Percentiles rank a stretch among this genome's conserved stretches.
Conservation (phyloP, 2,329 filamentous ascomycete genomes). For the Myriosclerotinia curreyana region DNA sequence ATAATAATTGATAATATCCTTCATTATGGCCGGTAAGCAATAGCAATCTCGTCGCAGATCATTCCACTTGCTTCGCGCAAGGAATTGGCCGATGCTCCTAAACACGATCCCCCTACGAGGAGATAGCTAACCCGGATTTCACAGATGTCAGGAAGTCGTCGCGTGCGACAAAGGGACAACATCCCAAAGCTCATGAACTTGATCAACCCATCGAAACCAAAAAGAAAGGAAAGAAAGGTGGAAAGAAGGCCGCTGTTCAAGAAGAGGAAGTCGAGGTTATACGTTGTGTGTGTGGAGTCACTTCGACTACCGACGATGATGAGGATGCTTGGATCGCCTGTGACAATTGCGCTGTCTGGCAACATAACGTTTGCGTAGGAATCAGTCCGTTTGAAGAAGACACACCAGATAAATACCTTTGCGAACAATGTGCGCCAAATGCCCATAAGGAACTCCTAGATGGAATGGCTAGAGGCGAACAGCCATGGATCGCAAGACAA, state of each 20-base stretch:
- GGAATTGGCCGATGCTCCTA: slow-evolving; percentile 4
- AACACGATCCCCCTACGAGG: slow-evolving; percentile 4
- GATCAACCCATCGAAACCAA: slow-evolving; percentile 55
- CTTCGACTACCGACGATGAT: slow-evolving; percentile 79
- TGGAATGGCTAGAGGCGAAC: slow-evolving; percentile 75
- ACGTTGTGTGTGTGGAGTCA: slow-evolving; percentile 88
- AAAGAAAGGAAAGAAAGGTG: slow-evolving; percentile 50
- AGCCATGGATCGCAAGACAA: slow-evolving; percentile 75
- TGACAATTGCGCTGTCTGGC: slow-evolving; percentile 89
- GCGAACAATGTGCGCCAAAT: slow-evolving; percentile 82
- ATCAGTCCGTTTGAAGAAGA: slow-evolving; percentile 73
- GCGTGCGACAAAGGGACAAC: slow-evolving; percentile 93
- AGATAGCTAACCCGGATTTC: slow-evolving; percentile 30
- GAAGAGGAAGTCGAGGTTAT: slow-evolving; percentile 64
- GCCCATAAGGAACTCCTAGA: slow-evolving; percentile 75
- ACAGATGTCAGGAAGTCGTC: slow-evolving; percentile 70
- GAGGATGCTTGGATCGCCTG: slow-evolving; percentile 94
- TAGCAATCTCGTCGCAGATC: slow-evolving; percentile 21
- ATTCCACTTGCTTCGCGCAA: slow-evolving; percentile 2
- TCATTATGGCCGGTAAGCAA: slow-evolving; percentile 59
- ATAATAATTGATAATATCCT: slow-evolving; percentile 27
- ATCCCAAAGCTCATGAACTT: slow-evolving; percentile 80
- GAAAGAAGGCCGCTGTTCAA: slow-evolving; percentile 51
- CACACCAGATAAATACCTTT: slow-evolving; percentile 82
- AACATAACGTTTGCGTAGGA: slow-evolving; percentile 95